phyloP scores from a whole-genome alignment of 2,329 filamentous ascomycete genomes.

The Neopestalotiopsis rosae region DNA sequence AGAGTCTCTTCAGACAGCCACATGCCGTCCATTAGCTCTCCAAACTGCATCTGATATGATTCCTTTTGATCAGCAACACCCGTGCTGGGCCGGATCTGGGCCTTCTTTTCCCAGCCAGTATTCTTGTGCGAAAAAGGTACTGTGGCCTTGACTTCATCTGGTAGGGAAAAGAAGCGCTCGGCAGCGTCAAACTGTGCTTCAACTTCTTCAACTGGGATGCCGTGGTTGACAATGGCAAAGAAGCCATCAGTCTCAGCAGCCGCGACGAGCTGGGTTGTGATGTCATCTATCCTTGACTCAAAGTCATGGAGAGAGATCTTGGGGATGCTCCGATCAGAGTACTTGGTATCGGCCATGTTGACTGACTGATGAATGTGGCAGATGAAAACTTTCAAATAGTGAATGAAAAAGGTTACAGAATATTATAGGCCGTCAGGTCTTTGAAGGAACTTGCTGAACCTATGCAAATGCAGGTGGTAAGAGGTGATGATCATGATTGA shows the following conservation, averaged over 20 bases:
- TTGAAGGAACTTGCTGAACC: neutral
- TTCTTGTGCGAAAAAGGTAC: constrained; percentile 62
- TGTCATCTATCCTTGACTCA: constrained; percentile 54
- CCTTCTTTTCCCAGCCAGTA: constrained; percentile 65
- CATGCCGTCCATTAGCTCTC: constrained; percentile 54
- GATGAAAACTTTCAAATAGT: neutral
- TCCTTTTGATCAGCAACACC: constrained; percentile 65
- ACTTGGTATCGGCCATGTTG: constrained; percentile 40
- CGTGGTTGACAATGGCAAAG: constrained; percentile 62
- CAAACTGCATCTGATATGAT: constrained; percentile 67
- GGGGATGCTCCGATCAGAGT: constrained; percentile 49
- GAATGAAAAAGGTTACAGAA: too few species aligned
- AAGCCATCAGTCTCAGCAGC: constrained; percentile 66
- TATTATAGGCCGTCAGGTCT: neutral
- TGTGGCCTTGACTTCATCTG: constrained; percentile 54
- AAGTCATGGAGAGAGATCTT: constrained; percentile 61
- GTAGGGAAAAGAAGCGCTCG: constrained; percentile 58
- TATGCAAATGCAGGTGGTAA: neutral
- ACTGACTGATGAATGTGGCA: too few species aligned
- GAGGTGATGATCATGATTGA: neutral
- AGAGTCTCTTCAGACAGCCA: constrained; percentile 57
- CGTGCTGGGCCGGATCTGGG: constrained; percentile 64
- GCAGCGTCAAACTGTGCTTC: constrained; percentile 57
- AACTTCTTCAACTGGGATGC: constrained; percentile 53
- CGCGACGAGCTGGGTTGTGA: constrained; percentile 54